Conservation (phyloP, 129 eudicot species). For the Artemisia argyi region DNA sequence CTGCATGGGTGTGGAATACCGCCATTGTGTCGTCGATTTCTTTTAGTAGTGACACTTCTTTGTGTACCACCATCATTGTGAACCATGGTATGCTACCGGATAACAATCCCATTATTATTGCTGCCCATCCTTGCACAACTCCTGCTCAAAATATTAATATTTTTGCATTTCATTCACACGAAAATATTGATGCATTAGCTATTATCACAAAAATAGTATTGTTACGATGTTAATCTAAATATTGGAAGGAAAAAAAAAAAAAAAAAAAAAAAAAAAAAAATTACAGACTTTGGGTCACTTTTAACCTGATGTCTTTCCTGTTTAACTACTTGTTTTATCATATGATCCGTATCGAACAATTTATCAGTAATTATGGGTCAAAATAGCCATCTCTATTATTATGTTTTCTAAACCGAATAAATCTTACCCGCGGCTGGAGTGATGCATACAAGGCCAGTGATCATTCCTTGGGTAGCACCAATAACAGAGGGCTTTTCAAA, state of each 20-base stretch:
- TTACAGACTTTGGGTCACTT: neutral
- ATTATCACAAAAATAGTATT: no score
- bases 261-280: no score
- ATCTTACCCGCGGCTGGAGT: slow-evolving; percentile 85
- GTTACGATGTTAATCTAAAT: no score
- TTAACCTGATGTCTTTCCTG: neutral
- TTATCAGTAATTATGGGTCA: neutral
- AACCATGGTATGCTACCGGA: slow-evolving; percentile 83
- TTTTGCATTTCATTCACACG: no score
- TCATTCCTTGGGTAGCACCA: slow-evolving; percentile 87
- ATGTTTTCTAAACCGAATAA: neutral
- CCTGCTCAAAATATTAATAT: slow-evolving; percentile 30
- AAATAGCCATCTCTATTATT: neutral
- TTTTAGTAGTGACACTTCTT: slow-evolving; percentile 48
- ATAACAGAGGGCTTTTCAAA: slow-evolving; percentile 78
- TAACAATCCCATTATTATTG: slow-evolving; percentile 64
- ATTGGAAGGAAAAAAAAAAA: no score
- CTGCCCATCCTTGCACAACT: slow-evolving; percentile 88
- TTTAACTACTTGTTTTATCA: no score
- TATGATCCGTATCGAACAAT: neutral
- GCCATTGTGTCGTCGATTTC: slow-evolving; percentile 80
- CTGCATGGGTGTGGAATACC: slow-evolving; percentile 82
- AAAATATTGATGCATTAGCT: no score
- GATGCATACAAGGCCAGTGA: slow-evolving; percentile 80
- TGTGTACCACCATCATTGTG: slow-evolving; percentile 86